Conservation (phyloP, 1,284 basidiomycete species). For the Chalciporus sp. region DNA sequence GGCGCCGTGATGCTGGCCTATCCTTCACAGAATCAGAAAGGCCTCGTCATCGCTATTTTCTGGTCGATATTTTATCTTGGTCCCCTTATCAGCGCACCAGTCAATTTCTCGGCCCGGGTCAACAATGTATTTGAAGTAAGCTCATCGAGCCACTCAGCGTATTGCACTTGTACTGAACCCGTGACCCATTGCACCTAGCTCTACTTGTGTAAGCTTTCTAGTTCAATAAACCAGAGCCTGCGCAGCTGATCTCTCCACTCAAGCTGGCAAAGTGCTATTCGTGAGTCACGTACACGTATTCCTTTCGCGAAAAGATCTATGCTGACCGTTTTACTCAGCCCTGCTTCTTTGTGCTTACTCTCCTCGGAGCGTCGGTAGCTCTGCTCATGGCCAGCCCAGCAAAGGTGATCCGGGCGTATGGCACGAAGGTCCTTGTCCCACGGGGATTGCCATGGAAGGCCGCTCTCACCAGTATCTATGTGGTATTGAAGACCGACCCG, state of each 20-base stretch:
- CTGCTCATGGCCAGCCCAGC: constrained; percentile 22
- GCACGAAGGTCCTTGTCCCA: neutral
- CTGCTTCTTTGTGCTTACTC: constrained; percentile 38
- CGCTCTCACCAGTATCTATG: neutral
- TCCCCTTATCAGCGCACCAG: constrained; percentile 62
- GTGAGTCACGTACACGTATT: constrained; percentile 6
- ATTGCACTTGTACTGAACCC: neutral
- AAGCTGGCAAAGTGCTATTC: constrained; percentile 38
- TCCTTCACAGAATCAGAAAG: constrained; percentile 61
- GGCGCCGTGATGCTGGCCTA: constrained; percentile 69
- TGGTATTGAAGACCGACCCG: neutral
- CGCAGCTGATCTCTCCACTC: neutral
- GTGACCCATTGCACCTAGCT: constrained; percentile 4
- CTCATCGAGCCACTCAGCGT: neutral
- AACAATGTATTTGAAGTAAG: constrained; percentile 37
- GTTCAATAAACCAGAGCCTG: neutral
- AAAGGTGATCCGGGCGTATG: neutral
- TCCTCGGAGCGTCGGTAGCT: constrained; percentile 36
- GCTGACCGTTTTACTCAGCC: neutral
- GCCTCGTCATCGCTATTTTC: constrained; percentile 61
- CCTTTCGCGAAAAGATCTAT: neutral
- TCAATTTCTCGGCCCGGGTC: constrained; percentile 54
- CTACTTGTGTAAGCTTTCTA: constrained; percentile 20
- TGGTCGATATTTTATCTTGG: constrained; percentile 73
- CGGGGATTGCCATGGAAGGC: neutral